phyloP scores from a whole-genome alignment of 2,329 filamentous ascomycete genomes.

The Ceratocystis huliohia region DNA sequence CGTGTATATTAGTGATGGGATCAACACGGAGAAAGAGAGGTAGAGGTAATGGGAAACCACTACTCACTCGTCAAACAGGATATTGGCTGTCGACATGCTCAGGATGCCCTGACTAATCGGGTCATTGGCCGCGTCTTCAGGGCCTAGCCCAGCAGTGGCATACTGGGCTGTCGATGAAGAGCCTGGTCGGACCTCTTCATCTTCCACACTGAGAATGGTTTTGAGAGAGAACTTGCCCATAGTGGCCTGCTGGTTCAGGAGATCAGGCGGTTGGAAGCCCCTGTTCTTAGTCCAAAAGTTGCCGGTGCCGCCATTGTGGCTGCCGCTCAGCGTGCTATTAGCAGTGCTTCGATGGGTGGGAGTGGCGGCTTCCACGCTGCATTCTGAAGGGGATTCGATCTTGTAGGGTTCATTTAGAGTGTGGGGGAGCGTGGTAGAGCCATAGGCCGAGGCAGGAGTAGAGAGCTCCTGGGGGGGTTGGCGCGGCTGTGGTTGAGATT shows the following conservation, averaged over 20 bases:
- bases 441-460: not conserved
- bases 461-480: conserved; percentile 1
- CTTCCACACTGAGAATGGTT: conserved; percentile 25
- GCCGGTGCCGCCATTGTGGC: conserved; percentile 7
- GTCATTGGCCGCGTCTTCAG: conserved; percentile 13
- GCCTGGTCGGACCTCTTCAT: conserved; percentile 10
- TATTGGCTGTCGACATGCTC: not conserved
- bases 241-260: conserved; percentile 29
- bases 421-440: not conserved
- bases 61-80: conserved; percentile 15
- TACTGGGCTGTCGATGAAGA: not conserved
- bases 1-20: not conserved
- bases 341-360: conserved; percentile 9
- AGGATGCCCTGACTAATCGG: conserved; percentile 8
- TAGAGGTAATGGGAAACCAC: not conserved
- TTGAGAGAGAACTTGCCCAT: conserved; percentile 28
- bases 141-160: not conserved
- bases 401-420: conserved; percentile 6
- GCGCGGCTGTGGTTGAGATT: too few relatives aligned
- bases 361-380: not conserved
- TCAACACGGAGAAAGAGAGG: not conserved
- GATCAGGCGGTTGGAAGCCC: conserved; percentile 27
- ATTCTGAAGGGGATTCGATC: conserved; percentile 13
- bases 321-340: conserved; percentile 1
- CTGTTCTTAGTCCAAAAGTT: conserved; percentile 20